Base-by-base conservation (phyloP, 2,329 filamentous ascomycete species). In the Aspergillus oerlinghausenensis region DNA sequence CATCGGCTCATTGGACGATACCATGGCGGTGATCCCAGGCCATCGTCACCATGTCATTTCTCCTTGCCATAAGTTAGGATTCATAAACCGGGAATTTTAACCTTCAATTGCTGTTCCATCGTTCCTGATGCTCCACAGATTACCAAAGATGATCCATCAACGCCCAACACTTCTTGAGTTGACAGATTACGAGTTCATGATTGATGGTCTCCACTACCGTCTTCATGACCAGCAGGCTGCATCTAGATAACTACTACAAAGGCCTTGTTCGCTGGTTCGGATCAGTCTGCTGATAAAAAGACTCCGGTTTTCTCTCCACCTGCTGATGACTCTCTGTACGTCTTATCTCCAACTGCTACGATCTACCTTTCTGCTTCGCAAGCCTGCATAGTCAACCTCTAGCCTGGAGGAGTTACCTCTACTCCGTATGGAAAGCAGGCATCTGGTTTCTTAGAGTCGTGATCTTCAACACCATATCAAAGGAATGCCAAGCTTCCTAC, bases 331-430 rank as follows among this genome's bases (percentile, higher is more conserved):
- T 58, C 49, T 52, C 29, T 40, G 38, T 49, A 59, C 60, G 59
- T 55, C 59, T 61, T 61, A 57, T 55, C 52, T 52, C 10, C 57
- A 49, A 57, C 57, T 53, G 57, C 49, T 57, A 57, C 55, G 59
- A 42, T 49, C 52, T 47, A 23, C 11, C 43, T 47, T 25, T 47
- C 11, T 14, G 21, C 21, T 14, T 47, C 21, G 32, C 32, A 38
- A 17, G 32, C 14, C 32, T 7, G 5, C 32, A 17, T 6, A 17
- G 5, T 38, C 14, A 23, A 25, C 11, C 19, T 14, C 43, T 25
- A 9, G 7, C 43, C 10, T 47, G n/a, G 19, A n/a, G 14, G 9
- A 5, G 32, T 38, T 7, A 38, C 17, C 14, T 17, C 32, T 38
- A 29, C 28, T 29, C 3, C 10, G 28, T 29, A 38, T 38, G 14